Evolutionary conservation across 2,329 filamentous ascomycete genomes (phyloP).

Genomic region (Ilyonectria robusta): DNA sequence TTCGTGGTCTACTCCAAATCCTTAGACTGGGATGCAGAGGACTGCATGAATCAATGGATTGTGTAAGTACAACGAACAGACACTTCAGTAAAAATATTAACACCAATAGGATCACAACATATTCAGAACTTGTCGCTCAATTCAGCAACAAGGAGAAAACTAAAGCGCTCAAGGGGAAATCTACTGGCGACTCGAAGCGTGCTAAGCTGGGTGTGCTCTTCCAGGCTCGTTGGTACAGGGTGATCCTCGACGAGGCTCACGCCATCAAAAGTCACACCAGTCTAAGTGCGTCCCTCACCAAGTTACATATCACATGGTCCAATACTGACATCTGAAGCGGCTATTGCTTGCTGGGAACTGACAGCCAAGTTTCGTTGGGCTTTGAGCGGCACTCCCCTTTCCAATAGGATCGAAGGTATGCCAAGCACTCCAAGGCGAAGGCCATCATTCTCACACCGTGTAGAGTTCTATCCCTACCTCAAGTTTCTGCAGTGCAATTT

Average conservation of each 20-base stretch:
- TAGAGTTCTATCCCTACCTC: conserved; percentile 56
- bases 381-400: conserved; percentile 54
- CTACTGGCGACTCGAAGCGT: conserved; percentile 50
- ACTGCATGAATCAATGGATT: not conserved
- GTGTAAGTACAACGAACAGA: conserved; percentile 20
- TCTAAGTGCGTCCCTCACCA: conserved; percentile 42
- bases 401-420: conserved; percentile 51
- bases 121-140: conserved; percentile 43
- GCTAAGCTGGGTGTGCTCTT: conserved; percentile 50
- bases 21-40: not conserved
- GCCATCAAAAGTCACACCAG: conserved; percentile 64
- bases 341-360: conserved; percentile 45
- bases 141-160: conserved; percentile 15
- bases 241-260: conserved; percentile 72
- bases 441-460: not conserved
- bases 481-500: conserved; percentile 48
- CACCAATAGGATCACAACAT: conserved; percentile 48
- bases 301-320: too few relatives aligned
- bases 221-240: conserved; percentile 60
- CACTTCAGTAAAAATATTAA: conserved; percentile 4
- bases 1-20: conserved; percentile 31
- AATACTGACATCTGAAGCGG: conserved; percentile 27
- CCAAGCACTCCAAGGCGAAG: not conserved
- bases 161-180: not conserved
- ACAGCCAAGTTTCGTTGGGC: conserved; percentile 48